A percentile compares a stretch with the other conserved stretches of the same genome.
Evolutionary conservation across 352 stramenopile species (phyloP).

Genomic region (Lagenidium sp.): DNA sequence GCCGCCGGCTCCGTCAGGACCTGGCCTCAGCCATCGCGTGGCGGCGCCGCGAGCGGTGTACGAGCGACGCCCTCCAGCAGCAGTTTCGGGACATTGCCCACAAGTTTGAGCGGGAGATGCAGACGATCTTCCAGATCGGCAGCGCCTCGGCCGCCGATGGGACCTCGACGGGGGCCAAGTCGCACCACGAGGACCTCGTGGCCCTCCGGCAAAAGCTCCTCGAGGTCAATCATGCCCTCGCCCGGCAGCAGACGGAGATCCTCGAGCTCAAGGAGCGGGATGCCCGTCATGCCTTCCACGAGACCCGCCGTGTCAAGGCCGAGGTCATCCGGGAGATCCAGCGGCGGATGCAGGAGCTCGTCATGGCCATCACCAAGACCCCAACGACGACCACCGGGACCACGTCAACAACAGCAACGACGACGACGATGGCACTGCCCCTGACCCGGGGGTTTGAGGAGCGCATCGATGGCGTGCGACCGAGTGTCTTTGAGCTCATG

Average conservation of each 20-base stretch:
- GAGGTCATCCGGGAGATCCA: conserved; percentile 51
- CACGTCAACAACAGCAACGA: conserved; percentile 5
- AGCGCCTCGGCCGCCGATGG: conserved; percentile 2
- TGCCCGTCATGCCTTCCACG: conserved; percentile 42
- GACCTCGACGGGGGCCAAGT: conserved; percentile 9
- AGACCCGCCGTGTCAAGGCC: conserved; percentile 55
- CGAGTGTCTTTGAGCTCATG: conserved; percentile 48
- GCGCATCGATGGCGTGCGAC: conserved; percentile 50
- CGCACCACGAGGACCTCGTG: conserved; percentile 35
- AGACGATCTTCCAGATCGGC: conserved; percentile 24
- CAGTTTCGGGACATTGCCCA: conserved; percentile 46
- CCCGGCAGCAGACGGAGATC: conserved; percentile 53
- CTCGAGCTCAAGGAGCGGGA: conserved; percentile 57
- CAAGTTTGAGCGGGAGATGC: conserved; percentile 48
- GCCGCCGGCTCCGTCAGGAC: conserved; percentile 52
- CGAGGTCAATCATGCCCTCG: conserved; percentile 54
- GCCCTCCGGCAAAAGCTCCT: conserved; percentile 51
- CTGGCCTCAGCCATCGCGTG: conserved; percentile 36
- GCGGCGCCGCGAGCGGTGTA: conserved; percentile 31
- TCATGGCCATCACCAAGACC: conserved; percentile 23
- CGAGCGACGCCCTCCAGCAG: conserved; percentile 22
- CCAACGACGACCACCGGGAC: conserved; percentile 5
- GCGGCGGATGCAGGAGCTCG: conserved; percentile 51
- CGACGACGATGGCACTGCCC: not conserved
- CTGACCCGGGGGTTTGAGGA: conserved; percentile 35